Evolutionary conservation across 1,284 basidiomycete species (phyloP).

Genomic region (Trichosporon faecale): DNA sequence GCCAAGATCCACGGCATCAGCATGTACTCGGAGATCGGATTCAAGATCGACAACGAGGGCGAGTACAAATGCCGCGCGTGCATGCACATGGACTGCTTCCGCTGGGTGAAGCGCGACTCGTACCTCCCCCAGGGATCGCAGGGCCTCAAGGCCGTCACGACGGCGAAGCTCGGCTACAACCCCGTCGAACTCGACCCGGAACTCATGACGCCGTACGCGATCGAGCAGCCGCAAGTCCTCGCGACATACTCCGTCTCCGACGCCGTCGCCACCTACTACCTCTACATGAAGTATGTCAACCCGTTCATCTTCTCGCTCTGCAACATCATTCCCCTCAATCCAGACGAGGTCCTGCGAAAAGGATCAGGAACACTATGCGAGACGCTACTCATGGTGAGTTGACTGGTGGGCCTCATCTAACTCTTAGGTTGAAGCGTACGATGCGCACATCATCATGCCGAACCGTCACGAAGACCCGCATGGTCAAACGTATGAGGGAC

Average conservation of each 20-base stretch:
- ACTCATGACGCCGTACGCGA: conserved; percentile 99
- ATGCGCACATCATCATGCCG: conserved; percentile 92
- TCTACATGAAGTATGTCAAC: conserved; percentile 99
- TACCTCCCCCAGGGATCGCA: conserved; percentile 98
- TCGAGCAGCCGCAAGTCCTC: conserved; percentile 90
- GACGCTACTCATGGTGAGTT: conserved; percentile 89
- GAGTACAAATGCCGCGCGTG: conserved; percentile 94
- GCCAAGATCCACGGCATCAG: conserved; percentile 87
- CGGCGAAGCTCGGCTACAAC: conserved; percentile 93
- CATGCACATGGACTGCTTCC: conserved; percentile 98
- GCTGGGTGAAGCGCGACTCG: conserved; percentile 99
- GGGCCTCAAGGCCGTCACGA: conserved; percentile 96
- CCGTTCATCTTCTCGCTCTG: conserved; percentile 99
- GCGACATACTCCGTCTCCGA: conserved; percentile 99
- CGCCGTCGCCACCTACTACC: conserved; percentile 97
- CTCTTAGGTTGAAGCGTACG: conserved; percentile 85
- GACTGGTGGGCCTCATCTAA: conserved; percentile 14
- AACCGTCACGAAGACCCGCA: conserved; percentile 93
- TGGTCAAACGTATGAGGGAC: conserved; percentile 91
- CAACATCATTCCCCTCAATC: conserved; percentile 96
- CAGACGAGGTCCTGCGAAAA: conserved; percentile 95
- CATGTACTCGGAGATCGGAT: conserved; percentile 94
- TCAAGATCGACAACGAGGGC: conserved; percentile 84
- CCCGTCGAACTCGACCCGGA: conserved; percentile 98
- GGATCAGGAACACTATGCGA: conserved; percentile 96